Evolutionary conservation across 2,329 filamentous ascomycete species (phyloP).

Genomic region (Furcasterigmium sp.): DNA sequence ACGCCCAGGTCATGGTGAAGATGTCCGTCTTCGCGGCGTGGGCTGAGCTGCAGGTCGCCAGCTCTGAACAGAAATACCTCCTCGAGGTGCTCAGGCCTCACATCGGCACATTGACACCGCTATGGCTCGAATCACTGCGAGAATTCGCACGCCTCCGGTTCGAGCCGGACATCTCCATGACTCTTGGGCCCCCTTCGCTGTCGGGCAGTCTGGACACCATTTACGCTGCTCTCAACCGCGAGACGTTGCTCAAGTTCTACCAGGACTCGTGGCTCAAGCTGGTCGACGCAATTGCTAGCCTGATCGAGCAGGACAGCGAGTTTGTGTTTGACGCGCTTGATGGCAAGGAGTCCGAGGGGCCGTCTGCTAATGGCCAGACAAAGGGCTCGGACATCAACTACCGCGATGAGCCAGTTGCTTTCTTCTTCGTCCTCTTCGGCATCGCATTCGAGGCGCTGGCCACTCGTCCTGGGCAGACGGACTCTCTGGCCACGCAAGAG

Average conservation of each 20-base stretch:
- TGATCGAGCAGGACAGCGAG: constrained; percentile 96
- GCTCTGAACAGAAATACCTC: constrained; percentile 84
- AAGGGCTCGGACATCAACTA: constrained; percentile 88
- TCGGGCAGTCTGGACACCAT: constrained; percentile 88
- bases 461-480: constrained; percentile 63
- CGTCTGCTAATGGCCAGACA: constrained; percentile 41
- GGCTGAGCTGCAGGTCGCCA: constrained; percentile 95
- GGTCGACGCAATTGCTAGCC: constrained; percentile 92
- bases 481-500: constrained; percentile 65
- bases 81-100: constrained; percentile 85
- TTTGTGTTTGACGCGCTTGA: constrained; percentile 97
- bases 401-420: constrained; percentile 92
- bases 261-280: constrained; percentile 96
- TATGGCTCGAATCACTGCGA: constrained; percentile 89
- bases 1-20: constrained; percentile 97
- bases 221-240: constrained; percentile 89
- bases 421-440: constrained; percentile 97
- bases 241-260: constrained; percentile 92
- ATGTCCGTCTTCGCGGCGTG: constrained; percentile 96
- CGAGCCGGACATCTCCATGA: constrained; percentile 95
- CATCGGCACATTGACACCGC: constrained; percentile 80
- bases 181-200: constrained; percentile 71
- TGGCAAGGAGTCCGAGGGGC: constrained; percentile 61
- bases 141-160: constrained; percentile 92
- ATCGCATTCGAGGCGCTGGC: constrained; percentile 94